Conservation (phyloP, 768 basidiomycete genomes). For the Austroboletus eburneus region DNA sequence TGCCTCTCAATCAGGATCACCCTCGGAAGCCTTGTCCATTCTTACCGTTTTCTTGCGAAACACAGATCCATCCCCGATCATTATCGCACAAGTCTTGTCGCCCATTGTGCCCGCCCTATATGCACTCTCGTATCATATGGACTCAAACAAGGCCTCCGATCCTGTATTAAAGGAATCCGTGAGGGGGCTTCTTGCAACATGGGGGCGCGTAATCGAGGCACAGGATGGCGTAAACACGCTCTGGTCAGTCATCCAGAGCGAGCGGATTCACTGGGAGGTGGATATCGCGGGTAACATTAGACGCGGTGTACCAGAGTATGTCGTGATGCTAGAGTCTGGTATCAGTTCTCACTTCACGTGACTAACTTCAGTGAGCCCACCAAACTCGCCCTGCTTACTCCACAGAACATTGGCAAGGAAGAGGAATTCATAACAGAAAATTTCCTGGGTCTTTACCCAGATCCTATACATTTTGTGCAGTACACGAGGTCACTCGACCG, state of each 20-base stretch:
- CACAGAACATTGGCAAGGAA: conserved; percentile 41
- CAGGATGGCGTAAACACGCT: conserved; percentile 52
- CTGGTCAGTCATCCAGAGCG: conserved; percentile 53
- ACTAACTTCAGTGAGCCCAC: conserved; percentile 16
- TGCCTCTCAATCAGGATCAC: neutral
- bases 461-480: conserved; percentile 64
- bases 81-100: conserved; percentile 60
- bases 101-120: conserved; percentile 69
- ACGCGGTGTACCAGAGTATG: conserved; percentile 41
- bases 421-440: conserved; percentile 43
- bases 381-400: conserved; percentile 46
- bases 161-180: conserved; percentile 58
- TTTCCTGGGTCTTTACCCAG: conserved; percentile 67
- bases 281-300: conserved; percentile 51
- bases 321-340: neutral
- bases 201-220: conserved; percentile 63
- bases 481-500: conserved; percentile 65
- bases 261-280: conserved; percentile 52
- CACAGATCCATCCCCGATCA: conserved; percentile 71
- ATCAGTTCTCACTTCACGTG: neutral
- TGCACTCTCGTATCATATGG: conserved; percentile 53
- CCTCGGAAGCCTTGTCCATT: conserved; percentile 40
- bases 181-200: conserved; percentile 59
- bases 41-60: conserved; percentile 62
- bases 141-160: conserved; percentile 55